These are phyloP conservation scores for Collybia sp. DNA, from an alignment of 768 basidiomycete species.

Conservation along the genomic window DNA sequence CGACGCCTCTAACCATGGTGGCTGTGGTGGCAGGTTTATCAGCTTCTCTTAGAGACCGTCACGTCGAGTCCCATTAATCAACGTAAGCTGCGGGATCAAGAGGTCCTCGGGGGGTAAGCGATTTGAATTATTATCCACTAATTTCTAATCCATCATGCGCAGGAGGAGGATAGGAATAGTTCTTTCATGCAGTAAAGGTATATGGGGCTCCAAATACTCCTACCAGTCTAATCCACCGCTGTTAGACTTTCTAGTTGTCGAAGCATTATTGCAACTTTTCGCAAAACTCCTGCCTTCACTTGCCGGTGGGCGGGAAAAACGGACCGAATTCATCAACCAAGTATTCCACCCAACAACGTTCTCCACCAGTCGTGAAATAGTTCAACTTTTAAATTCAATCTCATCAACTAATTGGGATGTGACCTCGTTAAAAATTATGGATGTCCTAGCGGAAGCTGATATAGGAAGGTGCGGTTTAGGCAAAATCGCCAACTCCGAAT, in stretches of 20 bases:
- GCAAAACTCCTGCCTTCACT: conserved; percentile 49
- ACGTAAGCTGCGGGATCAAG: conserved; percentile 36
- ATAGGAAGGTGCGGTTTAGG: conserved; percentile 30
- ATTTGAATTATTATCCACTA: background rate
- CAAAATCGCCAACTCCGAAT: background rate
- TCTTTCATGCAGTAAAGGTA: conserved; percentile 46
- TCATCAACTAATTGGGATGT: conserved; percentile 47
- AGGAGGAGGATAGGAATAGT: conserved; percentile 45
- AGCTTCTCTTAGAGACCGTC: conserved; percentile 44
- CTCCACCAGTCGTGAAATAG: conserved; percentile 30
- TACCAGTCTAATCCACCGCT: background rate
- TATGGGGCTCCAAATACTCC: background rate
- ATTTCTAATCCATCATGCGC: background rate
- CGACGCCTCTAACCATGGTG: no score
- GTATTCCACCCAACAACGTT: conserved; percentile 41
- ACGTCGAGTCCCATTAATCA: conserved; percentile 36
- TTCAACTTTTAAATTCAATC: conserved; percentile 35
- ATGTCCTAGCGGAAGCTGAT: conserved; percentile 39
- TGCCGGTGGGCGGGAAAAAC: conserved; percentile 28
- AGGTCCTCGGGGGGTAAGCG: conserved; percentile 45
- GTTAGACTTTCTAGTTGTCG: conserved; percentile 49
- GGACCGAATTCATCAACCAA: conserved; percentile 44
- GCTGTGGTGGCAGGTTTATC: conserved; percentile 45
- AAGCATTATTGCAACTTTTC: conserved; percentile 52
- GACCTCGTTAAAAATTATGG: conserved; percentile 41